Base-by-base conservation (phyloP, 768 basidiomycete species). In the Postia placenta region DNA sequence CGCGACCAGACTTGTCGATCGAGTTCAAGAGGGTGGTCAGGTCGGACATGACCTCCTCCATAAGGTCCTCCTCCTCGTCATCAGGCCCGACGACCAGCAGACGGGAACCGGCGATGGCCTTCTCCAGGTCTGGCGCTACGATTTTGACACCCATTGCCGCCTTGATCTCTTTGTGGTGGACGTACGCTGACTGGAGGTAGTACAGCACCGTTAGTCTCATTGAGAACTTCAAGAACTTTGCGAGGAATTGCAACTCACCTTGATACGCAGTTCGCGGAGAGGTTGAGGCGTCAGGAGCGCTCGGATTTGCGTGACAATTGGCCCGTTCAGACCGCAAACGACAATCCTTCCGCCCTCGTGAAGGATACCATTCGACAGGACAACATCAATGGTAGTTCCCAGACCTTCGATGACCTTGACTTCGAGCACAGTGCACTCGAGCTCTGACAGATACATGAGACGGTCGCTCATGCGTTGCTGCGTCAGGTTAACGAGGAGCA, bases 341-440 rank as follows among this genome's bases (percentile, higher is more conserved):
- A 99, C 92, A 53, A 99, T 94, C 64, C 74, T 86, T 67, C 98
- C 96, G 11, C 93, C 84, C 67, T 99, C 96, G 46, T 69, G 80
- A 60, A 98, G 70, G 53, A 91, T 83, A 60, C 96, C 96, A 60
- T 99, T 99, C 12, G 91, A 92, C 49, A 98, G 74, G 24, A 98
- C 83, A 17, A 98, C 92, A 70, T 98, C 95, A 59, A 98, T 92
- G 0, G 96, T 98, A 24, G 94, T 98, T 25, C 96, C 96, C 42
- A 98, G 74, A 60, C 96, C 96, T 69, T 99, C 96, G 57, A 98
- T 82, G 53, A 97, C 90, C 76, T 99, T 99, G 65, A 98, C 96
- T 67, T 98, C 96, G 50, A 99, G 80, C 11, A 99, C 92, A 5
- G 96, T 99, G 67, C 95, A 97, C 69, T 97, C 93, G 38, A 98